A percentile compares a stretch with the other conserved stretches of the same genome.
These are phyloP conservation scores for Phaeosphaeria sp. DNA, from an alignment of 2,329 filamentous ascomycete species.

Conservation along the genomic window DNA sequence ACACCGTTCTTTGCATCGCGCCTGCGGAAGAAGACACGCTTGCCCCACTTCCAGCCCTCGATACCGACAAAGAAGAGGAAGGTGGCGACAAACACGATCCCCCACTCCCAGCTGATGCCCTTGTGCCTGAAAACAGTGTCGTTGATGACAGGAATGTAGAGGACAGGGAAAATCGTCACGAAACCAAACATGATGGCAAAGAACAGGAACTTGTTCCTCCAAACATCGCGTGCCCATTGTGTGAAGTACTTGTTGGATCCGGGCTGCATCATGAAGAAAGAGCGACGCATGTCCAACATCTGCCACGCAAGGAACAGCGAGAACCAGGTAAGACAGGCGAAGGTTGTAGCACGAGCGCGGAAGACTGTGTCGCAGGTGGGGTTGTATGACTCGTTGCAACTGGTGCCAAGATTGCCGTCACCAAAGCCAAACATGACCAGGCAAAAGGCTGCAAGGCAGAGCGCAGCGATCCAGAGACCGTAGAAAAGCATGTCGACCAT, in stretches of 20 bases:
- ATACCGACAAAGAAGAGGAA: constrained; percentile 68
- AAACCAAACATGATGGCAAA: constrained; percentile 49
- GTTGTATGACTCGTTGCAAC: constrained; percentile 41
- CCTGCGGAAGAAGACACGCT: constrained; percentile 55
- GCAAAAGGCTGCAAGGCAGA: constrained; percentile 42
- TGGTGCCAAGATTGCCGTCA: constrained; percentile 37
- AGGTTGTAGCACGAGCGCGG: constrained; percentile 72
- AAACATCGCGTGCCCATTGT: constrained; percentile 71
- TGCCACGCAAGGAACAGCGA: constrained; percentile 81
- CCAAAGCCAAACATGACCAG: constrained; percentile 44
- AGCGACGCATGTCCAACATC: constrained; percentile 70
- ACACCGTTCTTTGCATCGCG: constrained; percentile 25
- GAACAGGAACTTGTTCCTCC: constrained; percentile 71
- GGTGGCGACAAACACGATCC: constrained; percentile 67
- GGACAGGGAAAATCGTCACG: constrained; percentile 39
- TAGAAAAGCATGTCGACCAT: constrained; percentile 46
- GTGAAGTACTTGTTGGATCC: constrained; percentile 60
- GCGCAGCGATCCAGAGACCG: constrained; percentile 41
- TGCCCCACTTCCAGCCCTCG: constrained; percentile 72
- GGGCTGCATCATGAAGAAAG: constrained; percentile 77
- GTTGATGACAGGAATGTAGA: constrained; percentile 73
- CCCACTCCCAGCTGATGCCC: constrained; percentile 73
- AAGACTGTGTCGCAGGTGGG: constrained; percentile 39
- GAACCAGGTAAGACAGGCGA: constrained; percentile 77
- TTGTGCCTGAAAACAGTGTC: constrained; percentile 69